Percentiles rank a stretch among this genome's conserved stretches.
phyloP scores from a whole-genome alignment of 2,329 filamentous ascomycete genomes.

The Monosporascus ibericus region DNA sequence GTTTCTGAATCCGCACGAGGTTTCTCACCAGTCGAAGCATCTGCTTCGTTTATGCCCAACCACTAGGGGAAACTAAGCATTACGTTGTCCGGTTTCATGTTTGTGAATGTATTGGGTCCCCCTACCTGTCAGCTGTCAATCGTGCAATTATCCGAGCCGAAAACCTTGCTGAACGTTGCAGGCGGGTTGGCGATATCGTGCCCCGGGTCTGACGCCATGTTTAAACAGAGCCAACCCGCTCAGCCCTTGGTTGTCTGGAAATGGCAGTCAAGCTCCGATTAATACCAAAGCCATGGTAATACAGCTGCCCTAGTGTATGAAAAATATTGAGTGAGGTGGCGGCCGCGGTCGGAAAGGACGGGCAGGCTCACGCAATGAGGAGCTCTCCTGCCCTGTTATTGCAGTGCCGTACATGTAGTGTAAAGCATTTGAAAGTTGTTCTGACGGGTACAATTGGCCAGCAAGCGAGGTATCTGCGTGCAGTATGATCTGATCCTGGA shows the following conservation, averaged over 20 bases:
- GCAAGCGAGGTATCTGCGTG: not conserved
- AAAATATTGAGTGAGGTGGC: not conserved
- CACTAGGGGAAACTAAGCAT: not conserved
- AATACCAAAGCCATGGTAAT: not conserved
- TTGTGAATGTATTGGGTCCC: too few relatives aligned
- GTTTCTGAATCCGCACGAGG: not conserved
- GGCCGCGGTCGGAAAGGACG: not conserved
- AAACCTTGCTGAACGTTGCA: not conserved
- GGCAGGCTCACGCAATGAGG: not conserved
- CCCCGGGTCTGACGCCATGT: too few relatives aligned
- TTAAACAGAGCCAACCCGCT: too few relatives aligned
- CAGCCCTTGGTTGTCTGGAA: not conserved
- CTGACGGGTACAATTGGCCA: not conserved
- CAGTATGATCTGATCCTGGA: not conserved
- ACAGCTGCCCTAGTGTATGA: not conserved
- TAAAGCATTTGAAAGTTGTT: not conserved
- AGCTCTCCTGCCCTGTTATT: not conserved
- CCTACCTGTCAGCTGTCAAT: not conserved
- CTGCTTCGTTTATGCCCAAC: not conserved
- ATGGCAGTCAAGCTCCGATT: not conserved
- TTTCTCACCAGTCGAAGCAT: not conserved
- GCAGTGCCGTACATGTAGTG: not conserved
- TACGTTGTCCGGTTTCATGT: too few relatives aligned
- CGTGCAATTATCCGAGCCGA: not conserved
- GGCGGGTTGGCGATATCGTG: not conserved